Base-by-base conservation (phyloP, 192 early-diverging fungal species). In the Phycomyces blakesleeanus region DNA sequence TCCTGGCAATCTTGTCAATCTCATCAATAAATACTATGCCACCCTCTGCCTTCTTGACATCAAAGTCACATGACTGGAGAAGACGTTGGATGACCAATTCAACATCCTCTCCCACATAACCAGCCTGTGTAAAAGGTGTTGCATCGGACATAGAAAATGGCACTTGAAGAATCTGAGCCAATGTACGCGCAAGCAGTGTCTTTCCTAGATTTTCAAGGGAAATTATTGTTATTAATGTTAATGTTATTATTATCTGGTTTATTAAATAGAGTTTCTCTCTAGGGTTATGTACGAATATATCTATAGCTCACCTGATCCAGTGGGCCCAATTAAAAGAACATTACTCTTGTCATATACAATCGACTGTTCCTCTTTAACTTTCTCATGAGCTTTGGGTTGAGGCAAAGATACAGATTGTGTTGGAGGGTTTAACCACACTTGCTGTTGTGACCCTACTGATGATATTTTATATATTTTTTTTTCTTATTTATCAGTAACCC, bases 11-110 rank as follows among this genome's bases (percentile, higher is more conserved):
- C 77, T 95, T 95, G 80, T 95, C 93, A 59, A 95, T 92, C 69
- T 95, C 93, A 61, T 95, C 93, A 61, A 95, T 93, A 79, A 93
- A 95, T n/a, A 95, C 85, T 55, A 95, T 92, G 0, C 93, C 93
- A 12, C 84, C 81, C 67, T 95, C 89, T 11, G 93, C 93, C 26
- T 85, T 85, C 27, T 84, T 82, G 47, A 95, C 89, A 59, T 95
- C 89, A 59, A 91, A 95, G 60, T 95, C 91, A 54, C 91, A 89
- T 68, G 84, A 89, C 82, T 95, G 93, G 52, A 95, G 68, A 38
- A 95, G 72, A 21, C 92, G 75, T 56, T 89, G 87, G 57, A 95
- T 91, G 25, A 92, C 91, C 20, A 88, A 73, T 66, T 95, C 93
- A 20, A 93, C 92, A 73, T 95, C 93, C 60, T 95, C 93, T 44